These are phyloP conservation scores for Akebia trifoliata DNA, from an alignment of 164 flowering plant genomes.

Conservation along the genomic window DNA sequence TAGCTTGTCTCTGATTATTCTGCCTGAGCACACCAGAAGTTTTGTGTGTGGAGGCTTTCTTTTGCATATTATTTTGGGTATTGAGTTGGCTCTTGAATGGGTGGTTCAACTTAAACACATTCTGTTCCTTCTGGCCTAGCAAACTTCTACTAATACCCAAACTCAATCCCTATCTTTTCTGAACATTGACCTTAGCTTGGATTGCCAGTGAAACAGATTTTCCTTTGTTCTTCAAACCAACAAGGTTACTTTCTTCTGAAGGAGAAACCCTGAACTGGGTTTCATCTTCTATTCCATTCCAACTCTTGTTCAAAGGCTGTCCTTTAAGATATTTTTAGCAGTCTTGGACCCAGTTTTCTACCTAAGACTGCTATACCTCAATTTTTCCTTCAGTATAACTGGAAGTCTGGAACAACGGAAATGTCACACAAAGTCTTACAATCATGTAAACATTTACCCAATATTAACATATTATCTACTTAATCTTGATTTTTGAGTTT, in stretches of 20 bases:
- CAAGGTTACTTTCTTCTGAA: slow-evolving; percentile 32
- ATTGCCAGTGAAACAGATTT: slow-evolving; percentile 85
- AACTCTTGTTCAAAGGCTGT: slow-evolving; percentile 68
- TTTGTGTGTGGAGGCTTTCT: slow-evolving; percentile 35
- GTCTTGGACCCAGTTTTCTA: slow-evolving; percentile 71
- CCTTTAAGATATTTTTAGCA: slow-evolving; percentile 64
- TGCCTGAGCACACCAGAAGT: slow-evolving; percentile 55
- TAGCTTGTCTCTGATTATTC: slow-evolving; percentile 89
- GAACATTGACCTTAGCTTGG: slow-evolving; percentile 96
- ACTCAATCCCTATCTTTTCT: slow-evolving; percentile 62
- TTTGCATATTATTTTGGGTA: slow-evolving; percentile 36
- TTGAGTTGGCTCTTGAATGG: slow-evolving; percentile 35
- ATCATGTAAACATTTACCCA: no score
- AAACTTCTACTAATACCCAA: slow-evolving; percentile 24
- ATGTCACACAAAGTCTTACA: no score
- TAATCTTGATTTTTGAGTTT: no score
- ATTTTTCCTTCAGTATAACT: no score
- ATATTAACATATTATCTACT: no score
- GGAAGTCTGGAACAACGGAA: no score
- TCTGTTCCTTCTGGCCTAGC: slow-evolving; percentile 35
- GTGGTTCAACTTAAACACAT: slow-evolving; percentile 34
- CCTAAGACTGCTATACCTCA: no score
- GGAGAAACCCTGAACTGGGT: slow-evolving; percentile 24
- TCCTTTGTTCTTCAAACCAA: slow-evolving; percentile 39
- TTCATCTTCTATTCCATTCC: slow-evolving; percentile 46